These are phyloP conservation scores for Blastomyces gilchristii DNA, from an alignment of 2,329 filamentous ascomycete genomes.

Conservation along the genomic window DNA sequence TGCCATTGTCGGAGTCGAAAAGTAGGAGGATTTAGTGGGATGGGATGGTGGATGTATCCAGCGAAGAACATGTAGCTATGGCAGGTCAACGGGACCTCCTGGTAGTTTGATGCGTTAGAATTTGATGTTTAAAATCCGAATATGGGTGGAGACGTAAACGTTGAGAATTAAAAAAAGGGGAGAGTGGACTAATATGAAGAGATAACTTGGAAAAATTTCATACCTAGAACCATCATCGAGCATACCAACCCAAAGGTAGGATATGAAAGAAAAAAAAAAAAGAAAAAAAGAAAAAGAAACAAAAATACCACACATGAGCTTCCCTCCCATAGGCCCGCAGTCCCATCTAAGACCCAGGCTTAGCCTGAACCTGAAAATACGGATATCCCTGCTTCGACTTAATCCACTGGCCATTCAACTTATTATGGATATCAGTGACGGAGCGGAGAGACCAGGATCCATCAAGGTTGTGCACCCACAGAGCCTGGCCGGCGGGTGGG, in stretches of 20 bases:
- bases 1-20: background rate
- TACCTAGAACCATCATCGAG: background rate
- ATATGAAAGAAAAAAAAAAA: background rate
- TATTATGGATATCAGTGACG: constrained; percentile 22
- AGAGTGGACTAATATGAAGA: too few species aligned
- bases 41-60: too few species aligned
- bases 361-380: background rate
- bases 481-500: constrained; percentile 22
- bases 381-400: background rate
- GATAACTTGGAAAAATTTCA: too few species aligned
- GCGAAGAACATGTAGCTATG: too few species aligned
- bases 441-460: constrained; percentile 26
- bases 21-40: background rate
- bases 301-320: background rate
- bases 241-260: background rate
- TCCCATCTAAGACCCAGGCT: background rate
- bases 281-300: background rate
- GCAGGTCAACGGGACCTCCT: background rate
- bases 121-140: background rate
- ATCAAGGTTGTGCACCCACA: constrained; percentile 29
- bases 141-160: background rate
- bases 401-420: constrained; percentile 22
- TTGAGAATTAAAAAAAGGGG: too few species aligned
- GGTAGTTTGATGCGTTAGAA: background rate
- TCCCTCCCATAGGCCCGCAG: background rate